Percentiles rank a stretch among this genome's conserved stretches.
Evolutionary conservation across 768 basidiomycete genomes (phyloP).

Genomic region (Suillus subaureus): DNA sequence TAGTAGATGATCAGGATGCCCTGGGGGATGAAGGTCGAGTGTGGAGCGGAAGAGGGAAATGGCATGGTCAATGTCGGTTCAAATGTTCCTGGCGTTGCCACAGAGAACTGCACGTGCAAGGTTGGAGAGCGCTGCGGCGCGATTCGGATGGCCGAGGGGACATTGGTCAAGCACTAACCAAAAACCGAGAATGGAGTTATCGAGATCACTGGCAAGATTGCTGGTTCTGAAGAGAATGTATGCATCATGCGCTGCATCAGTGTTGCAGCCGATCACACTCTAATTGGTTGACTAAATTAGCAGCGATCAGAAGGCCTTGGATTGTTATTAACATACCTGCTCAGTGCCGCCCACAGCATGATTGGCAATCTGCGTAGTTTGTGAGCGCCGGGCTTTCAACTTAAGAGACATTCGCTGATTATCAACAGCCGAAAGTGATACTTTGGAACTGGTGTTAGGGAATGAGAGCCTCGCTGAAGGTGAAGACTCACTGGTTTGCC

Average conservation of each 20-base stretch:
- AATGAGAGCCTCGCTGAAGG: neutral
- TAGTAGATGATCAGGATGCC: neutral
- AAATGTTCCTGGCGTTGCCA: neutral
- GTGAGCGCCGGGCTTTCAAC: neutral
- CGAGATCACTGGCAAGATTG: conserved; percentile 12
- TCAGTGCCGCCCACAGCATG: neutral
- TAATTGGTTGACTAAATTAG: neutral
- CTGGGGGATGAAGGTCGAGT: neutral
- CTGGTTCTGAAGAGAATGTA: neutral
- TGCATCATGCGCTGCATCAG: neutral
- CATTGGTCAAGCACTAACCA: conserved; percentile 16
- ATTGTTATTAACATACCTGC: neutral
- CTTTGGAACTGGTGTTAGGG: no score
- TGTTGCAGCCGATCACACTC: neutral
- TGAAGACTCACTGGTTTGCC: neutral
- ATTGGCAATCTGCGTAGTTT: neutral
- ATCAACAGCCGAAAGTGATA: no score
- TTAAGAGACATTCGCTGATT: neutral
- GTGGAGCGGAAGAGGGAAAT: neutral
- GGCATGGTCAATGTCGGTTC: neutral
- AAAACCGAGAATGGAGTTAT: conserved; percentile 21
- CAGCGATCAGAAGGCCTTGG: neutral
- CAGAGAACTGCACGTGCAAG: conserved; percentile 4
- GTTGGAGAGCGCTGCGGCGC: conserved; percentile 13
- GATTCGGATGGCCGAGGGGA: conserved; percentile 17